phyloP scores from a whole-genome alignment of 306 rosid genomes.

The Vicia villosa region DNA sequence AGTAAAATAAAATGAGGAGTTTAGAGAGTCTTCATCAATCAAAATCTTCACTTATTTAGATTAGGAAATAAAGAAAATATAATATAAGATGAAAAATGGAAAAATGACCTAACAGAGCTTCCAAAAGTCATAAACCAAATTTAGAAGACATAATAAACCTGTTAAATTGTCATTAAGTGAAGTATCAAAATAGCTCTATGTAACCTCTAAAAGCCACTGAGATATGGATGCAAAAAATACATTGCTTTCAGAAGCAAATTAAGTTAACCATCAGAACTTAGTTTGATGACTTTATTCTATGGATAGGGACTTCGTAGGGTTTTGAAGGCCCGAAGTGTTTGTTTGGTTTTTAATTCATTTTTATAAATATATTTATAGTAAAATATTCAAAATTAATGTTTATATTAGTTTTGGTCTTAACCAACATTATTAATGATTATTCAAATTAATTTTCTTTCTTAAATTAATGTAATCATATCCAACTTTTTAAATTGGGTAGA shows the following conservation, averaged over 20 bases:
- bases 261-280: constrained; percentile 4
- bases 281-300: constrained; percentile 27
- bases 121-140: constrained; percentile 46
- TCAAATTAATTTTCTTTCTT: no score
- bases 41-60: constrained; percentile 23
- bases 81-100: background rate
- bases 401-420: background rate
- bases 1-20: background rate
- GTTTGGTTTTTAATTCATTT: background rate
- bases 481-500: no score
- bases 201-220: constrained; percentile 42
- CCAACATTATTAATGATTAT: no score
- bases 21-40: constrained; percentile 31
- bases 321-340: background rate
- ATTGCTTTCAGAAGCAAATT: background rate
- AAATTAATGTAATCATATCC: no score
- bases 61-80: constrained; percentile 2
- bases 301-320: constrained; percentile 20
- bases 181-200: constrained; percentile 32
- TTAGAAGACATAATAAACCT: constrained; percentile 17
- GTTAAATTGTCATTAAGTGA: constrained; percentile 3
- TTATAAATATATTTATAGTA: no score
- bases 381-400: no score
- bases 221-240: constrained; percentile 33
- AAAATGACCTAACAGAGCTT: constrained; percentile 35